Percentiles rank a stretch among this genome's conserved stretches.
These are phyloP conservation scores for Pythium plurisporium DNA, from an alignment of 352 stramenopile genomes.

Conservation along the genomic window DNA sequence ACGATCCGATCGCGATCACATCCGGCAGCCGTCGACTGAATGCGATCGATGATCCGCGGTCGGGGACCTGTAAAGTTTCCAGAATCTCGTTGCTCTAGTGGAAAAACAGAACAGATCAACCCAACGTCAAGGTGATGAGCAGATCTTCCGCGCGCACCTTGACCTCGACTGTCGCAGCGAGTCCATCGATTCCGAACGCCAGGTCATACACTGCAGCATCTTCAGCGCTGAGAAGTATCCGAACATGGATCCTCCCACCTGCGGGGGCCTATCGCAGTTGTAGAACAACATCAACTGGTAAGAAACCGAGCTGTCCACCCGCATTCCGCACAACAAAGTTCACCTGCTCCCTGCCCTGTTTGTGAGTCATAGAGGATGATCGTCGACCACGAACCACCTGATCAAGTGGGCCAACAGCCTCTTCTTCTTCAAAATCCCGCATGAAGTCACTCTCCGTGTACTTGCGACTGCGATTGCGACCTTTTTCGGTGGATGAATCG, in stretches of 20 bases:
- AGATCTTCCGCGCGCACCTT: constrained; percentile 33
- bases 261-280: background rate
- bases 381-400: constrained; percentile 13
- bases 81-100: constrained; percentile 48
- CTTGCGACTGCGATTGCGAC: constrained; percentile 45
- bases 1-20: constrained; percentile 50
- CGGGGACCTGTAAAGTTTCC: constrained; percentile 31
- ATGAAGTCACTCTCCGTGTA: constrained; percentile 78
- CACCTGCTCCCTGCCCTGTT: constrained; percentile 12
- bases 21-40: constrained; percentile 47
- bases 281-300: background rate
- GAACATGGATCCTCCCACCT: constrained; percentile 27
- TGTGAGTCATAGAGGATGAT: background rate
- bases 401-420: constrained; percentile 29
- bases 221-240: constrained; percentile 56
- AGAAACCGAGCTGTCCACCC: background rate
- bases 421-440: constrained; percentile 75
- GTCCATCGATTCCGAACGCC: constrained; percentile 58
- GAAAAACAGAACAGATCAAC: background rate
- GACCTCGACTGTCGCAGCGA: constrained; percentile 50
- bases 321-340: background rate
- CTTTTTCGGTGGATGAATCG: constrained; percentile 32
- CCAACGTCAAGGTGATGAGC: background rate
- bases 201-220: constrained; percentile 57
- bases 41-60: constrained; percentile 26